Percentiles rank a stretch among this genome's conserved stretches.
phyloP scores from a whole-genome alignment of 176 grass and related monocot genomes.

The Avena insularis region DNA sequence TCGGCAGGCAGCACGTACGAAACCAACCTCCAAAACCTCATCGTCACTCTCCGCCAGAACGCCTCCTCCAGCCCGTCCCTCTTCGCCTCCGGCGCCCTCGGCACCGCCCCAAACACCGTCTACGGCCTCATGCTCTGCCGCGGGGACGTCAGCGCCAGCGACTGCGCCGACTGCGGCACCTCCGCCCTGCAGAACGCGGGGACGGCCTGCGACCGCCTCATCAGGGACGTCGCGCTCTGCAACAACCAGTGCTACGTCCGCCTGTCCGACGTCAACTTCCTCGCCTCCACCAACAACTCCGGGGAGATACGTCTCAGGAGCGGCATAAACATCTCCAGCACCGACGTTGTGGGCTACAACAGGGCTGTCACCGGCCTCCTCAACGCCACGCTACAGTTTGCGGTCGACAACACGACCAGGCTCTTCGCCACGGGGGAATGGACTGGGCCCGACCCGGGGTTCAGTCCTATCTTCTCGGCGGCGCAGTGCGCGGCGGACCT shows the following conservation, averaged over 20 bases:
- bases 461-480: neutral
- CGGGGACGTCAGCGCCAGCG: neutral
- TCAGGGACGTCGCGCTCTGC: neutral
- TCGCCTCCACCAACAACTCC: conserved; percentile 28
- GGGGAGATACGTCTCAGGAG: neutral
- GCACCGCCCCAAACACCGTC: neutral
- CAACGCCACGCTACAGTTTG: conserved; percentile 11
- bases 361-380: conserved; percentile 34
- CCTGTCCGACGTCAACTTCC: neutral
- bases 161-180: neutral
- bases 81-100: neutral
- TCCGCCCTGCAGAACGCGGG: neutral
- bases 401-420: conserved; percentile 20
- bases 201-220: neutral
- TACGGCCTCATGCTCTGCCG: neutral
- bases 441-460: neutral
- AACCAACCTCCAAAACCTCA: neutral
- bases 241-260: neutral
- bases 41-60: neutral
- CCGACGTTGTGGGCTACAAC: neutral
- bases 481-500: conserved; percentile 31
- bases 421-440: conserved; percentile 34
- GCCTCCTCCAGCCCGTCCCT: neutral
- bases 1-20: neutral
- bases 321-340: neutral